Evolutionary conservation across 2,329 filamentous ascomycete genomes (phyloP), one percentile per base, ranked within the genome.

Genomic region (Monascus ruber): DNA sequence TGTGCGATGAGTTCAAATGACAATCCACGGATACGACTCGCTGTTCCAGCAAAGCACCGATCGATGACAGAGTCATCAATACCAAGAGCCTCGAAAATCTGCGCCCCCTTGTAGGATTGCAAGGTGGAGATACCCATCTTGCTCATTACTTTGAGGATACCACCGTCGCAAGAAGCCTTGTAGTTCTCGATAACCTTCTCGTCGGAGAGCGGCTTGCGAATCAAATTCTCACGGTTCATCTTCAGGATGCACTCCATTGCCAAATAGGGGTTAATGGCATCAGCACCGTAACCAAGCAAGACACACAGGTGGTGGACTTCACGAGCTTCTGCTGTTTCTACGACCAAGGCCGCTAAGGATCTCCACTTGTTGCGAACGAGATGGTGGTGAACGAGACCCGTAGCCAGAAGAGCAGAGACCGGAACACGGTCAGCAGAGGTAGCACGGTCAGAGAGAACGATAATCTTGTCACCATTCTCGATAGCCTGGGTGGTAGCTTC

Each of bases 281-380:
- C 89, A 40, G 83, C 87, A 69, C 89, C 89, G 55, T 96, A 96
- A 39, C 89, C 89, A 43, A 96, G 77, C 33, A 95, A 75, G n/a
- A 96, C 89, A 69, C 86, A 94, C 86, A 95, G 94, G 68, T 96
- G 89, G 64, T 96, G 89, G 5, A 96, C 89, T 65, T 96, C 89
- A 66, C 89, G 85, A 52, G 89, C 89, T 63, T 96, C 89, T 34
- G 83, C 89, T 47, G 88, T 94, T 71, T 96, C 89, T 28, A 94
- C 77, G 32, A 94, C 74, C 34, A 96, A 68, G 35, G 88, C 89
- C 49, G 79, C 85, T 65, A 88, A 77, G 8, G 89, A 88, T 61
- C 89, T 77, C 86, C 88, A 94, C 69, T 93, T 89, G 74, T 94
- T 95, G 64, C 82, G 83, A 45, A 95, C 87, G 49, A 96, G 73